Base-by-base conservation (phyloP, 805 yeast genomes). In the Wickerhamiella slavikovae region DNA sequence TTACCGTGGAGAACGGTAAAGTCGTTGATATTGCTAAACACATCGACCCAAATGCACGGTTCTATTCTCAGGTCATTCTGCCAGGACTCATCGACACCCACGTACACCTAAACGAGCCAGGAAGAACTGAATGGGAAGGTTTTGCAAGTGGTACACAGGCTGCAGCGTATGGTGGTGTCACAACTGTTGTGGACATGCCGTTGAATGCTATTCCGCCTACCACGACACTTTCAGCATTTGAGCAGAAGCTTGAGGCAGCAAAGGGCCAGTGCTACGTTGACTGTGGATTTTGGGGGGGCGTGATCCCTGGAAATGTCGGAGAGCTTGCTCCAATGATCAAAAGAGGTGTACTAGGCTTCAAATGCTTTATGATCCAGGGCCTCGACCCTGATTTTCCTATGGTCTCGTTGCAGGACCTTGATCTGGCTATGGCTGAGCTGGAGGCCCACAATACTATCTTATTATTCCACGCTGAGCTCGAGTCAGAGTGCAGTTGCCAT, bases 41-140 rank as follows among this genome's bases (percentile, higher is more conserved):
- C 13, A 28, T 40, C 12, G 42, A 42, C 31, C 36, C 26, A 62
- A 59, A 43, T 1, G 38, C 44, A 10, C 50, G 71, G 24, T 59
- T 71, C 37, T 69, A 71, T 4, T 80, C 83, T 1, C 48, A 57
- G 14, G 66, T 65, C 19, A 62, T 83, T 9, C 57, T 85, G 58
- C 95, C 96, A 0, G 96, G 96, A 0, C 61, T 83, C 18, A 91
- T 83, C 3, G 96, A 83, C 45, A 66, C 93, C 4, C 96, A 83
- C 49, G 96, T 83, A 16, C 96, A 83, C 45, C 56, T 83, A 41
- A 85, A 85, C 49, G 96, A 85, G 42, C 95, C 96, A 0, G 96
- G 96, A n/a, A 59, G 95, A 41, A 83, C 95, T 1, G 93, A 82
- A 37, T 83, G 96, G 96, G 96, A 83, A 52, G 96, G 96, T 2